phyloP scores from a whole-genome alignment of 108 stramenopile genomes.

The Skeletonema tropicum region DNA sequence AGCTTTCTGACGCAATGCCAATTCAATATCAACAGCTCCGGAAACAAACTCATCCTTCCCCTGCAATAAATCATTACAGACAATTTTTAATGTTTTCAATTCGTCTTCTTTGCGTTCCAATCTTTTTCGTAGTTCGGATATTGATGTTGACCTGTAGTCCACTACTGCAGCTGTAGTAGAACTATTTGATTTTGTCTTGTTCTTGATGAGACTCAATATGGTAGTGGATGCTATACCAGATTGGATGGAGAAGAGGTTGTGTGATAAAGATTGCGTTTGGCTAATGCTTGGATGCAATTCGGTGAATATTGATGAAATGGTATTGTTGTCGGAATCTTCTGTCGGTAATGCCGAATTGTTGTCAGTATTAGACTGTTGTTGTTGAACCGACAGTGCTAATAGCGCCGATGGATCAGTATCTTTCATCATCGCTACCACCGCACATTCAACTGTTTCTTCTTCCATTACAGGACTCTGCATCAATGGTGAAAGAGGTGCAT shows the following conservation, averaged over 20 bases:
- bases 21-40: not conserved
- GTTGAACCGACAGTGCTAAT: not conserved
- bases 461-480: not conserved
- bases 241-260: not conserved
- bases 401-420: not conserved
- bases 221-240: not conserved
- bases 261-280: not conserved
- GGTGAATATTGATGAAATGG: not conserved
- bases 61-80: not conserved
- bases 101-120: conserved; percentile 1
- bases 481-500: not conserved
- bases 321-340: not conserved
- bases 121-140: conserved; percentile 1
- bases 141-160: too few species aligned
- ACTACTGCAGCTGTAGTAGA: not conserved
- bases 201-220: not conserved
- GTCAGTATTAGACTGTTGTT: not conserved
- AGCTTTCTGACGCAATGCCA: not conserved
- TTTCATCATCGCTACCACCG: not conserved
- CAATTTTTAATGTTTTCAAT: not conserved
- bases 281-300: conserved; percentile 4
- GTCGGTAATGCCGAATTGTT: not conserved
- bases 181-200: not conserved
- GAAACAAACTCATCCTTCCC: conserved; percentile 5
- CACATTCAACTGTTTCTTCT: not conserved